Evolutionary conservation across 2,329 filamentous ascomycete species (phyloP), one percentile per base, ranked within the genome.

Genomic region (Colletotrichum sojae): DNA sequence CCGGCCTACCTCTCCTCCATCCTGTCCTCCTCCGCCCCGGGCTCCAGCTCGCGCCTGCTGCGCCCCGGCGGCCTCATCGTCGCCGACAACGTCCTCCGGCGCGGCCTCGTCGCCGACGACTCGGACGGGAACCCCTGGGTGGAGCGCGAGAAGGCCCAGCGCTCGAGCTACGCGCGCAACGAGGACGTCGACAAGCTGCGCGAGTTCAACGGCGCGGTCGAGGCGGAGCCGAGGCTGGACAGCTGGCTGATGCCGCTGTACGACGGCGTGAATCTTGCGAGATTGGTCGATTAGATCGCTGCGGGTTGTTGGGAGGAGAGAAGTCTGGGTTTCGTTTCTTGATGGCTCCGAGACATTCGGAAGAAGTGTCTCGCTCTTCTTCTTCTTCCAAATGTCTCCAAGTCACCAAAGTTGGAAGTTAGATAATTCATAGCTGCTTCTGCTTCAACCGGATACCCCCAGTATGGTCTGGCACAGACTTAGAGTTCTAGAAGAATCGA

Each of bases 21-120:
- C 61, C 78, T 88, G 15, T 78, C 77, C 18, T 74, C 77, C 56
- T 88, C 85, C 5, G 73, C 73, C 56, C 80, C 84, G 2, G 80
- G 78, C 2, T 70, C 72, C 6, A 18, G 74, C 3, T 73, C 71
- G 15, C 81, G 85, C 6, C 79, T 89, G 27, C 79, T 89, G 46
- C 80, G 83, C 1, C 75, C 80, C 9, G 85, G 83, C 8, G 86
- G 85, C 0, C 76, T 88, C 64, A 84, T 89, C 68, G 77, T 88
- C 15, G 86, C 84, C 1, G 87, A 89, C 45, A 89, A 89, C 65
- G 81, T 86, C 49, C 79, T 89, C 27, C 83, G 83, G 3, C 76
- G 79, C 6, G 86, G 82, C 6, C 77, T 86, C 13, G 83, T 88
- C 4, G 85, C 83, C 5, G 80, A 81, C 63, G 67, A 71, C 70